A percentile compares a stretch with the other conserved stretches of the same genome.
phyloP scores from a whole-genome alignment of 305 asterid species.

The Salvia sclarea region DNA sequence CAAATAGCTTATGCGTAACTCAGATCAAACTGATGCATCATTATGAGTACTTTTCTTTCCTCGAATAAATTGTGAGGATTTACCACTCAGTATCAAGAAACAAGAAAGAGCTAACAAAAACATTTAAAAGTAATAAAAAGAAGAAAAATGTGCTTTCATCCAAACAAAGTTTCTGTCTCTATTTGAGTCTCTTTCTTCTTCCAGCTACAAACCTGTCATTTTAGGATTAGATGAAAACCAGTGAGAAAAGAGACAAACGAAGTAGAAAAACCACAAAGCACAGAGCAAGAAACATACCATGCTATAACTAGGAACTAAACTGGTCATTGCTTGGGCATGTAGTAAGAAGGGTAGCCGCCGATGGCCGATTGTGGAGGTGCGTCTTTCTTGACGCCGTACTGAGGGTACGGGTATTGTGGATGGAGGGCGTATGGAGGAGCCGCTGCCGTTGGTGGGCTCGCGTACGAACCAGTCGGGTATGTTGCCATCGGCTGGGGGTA shows the following conservation, averaged over 20 bases:
- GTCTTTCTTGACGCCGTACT: conserved; percentile 53
- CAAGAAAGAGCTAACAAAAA: not conserved
- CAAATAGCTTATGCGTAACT: too few species aligned
- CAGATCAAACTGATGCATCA: too few species aligned
- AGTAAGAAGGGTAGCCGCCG: conserved; percentile 70
- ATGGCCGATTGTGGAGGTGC: conserved; percentile 40
- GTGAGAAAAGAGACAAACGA: not conserved
- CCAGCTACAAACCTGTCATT: conserved; percentile 21
- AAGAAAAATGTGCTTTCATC: not conserved
- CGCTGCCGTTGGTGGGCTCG: conserved; percentile 44
- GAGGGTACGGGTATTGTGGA: conserved; percentile 57
- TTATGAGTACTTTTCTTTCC: too few species aligned
- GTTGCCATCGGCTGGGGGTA: conserved; percentile 55
- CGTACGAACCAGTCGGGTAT: conserved; percentile 43
- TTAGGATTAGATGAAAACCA: not conserved
- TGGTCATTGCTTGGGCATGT: conserved; percentile 60
- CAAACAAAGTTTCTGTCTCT: not conserved
- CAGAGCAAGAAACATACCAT: conserved; percentile 8
- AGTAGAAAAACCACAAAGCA: not conserved
- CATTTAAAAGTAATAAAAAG: not conserved
- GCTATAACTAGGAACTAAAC: not conserved
- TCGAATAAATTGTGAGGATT: not conserved
- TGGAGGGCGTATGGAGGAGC: conserved; percentile 49
- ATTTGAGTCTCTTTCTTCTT: conserved; percentile 20
- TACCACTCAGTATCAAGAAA: not conserved